Conservation (phyloP, 2,329 filamentous ascomycete species). For the Fusarium coicis region DNA sequence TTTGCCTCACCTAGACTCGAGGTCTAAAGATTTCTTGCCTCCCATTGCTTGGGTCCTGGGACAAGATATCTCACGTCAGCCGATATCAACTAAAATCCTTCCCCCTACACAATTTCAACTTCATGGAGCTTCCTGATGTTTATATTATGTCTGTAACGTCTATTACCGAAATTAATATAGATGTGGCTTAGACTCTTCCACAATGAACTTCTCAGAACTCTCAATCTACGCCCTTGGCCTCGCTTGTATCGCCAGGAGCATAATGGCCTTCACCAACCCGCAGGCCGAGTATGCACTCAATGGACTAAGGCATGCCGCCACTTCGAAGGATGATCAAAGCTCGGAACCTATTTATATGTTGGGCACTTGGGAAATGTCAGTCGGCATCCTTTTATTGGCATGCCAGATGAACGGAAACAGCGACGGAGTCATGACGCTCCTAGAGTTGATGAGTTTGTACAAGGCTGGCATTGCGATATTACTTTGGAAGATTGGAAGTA, state of each 20-base stretch:
- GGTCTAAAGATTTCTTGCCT: background rate
- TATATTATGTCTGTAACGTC: too few relatives aligned
- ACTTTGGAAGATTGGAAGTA: background rate
- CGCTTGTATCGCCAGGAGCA: conserved; percentile 1
- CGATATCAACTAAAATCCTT: background rate
- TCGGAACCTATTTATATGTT: conserved; percentile 8
- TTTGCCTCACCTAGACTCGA: background rate
- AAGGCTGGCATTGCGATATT: background rate
- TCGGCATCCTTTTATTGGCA: background rate
- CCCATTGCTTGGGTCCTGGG: too few relatives aligned
- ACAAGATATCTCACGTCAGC: background rate
- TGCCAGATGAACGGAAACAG: background rate
- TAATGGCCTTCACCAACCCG: conserved; percentile 8
- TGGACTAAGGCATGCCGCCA: background rate
- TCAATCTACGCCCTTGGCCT: background rate
- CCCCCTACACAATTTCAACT: background rate
- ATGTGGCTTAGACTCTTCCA: fast-evolving
- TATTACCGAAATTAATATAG: too few relatives aligned
- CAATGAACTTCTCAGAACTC: background rate
- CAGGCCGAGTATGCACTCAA: conserved; percentile 13
- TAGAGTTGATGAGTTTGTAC: conserved; percentile 4
- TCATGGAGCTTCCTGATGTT: too few relatives aligned
- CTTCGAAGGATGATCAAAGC: background rate
- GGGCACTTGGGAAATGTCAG: conserved; percentile 4
- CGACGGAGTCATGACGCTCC: background rate